These are phyloP conservation scores for Trichoderma sp. DNA, from an alignment of 2,329 filamentous ascomycete genomes.

Conservation along the genomic window DNA sequence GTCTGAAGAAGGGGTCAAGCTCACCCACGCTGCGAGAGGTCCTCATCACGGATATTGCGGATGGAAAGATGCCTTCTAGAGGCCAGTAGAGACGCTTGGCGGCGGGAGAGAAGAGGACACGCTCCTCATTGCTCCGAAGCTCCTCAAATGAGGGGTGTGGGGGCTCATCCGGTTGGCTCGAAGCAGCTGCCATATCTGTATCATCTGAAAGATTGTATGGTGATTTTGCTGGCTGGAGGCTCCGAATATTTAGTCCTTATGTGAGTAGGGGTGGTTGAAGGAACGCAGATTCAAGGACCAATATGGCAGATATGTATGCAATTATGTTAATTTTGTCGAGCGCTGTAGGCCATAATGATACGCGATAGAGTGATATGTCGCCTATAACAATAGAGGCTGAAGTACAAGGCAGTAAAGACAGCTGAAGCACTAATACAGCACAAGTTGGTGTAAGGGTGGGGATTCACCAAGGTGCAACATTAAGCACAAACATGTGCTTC, in stretches of 20 bases:
- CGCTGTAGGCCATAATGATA: not conserved
- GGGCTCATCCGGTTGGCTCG: not conserved
- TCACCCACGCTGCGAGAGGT: not conserved
- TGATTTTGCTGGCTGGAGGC: not conserved
- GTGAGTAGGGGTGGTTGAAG: not conserved
- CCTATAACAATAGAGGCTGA: not conserved
- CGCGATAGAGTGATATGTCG: not conserved
- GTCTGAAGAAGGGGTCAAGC: not conserved
- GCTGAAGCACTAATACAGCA: too few species aligned
- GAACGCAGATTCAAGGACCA: not conserved
- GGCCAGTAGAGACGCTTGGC: conserved; percentile 10
- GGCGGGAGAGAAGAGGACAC: not conserved
- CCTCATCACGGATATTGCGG: not conserved
- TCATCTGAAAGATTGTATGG: not conserved
- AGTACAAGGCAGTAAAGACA: not conserved
- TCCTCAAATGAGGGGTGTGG: conserved; percentile 1
- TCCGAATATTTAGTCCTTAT: not conserved
- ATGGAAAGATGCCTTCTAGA: conserved; percentile 9
- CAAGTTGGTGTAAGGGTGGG: too few species aligned
- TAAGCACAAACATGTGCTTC: not conserved
- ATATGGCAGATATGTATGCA: not conserved
- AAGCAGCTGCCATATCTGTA: not conserved
- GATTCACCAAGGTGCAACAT: not conserved
- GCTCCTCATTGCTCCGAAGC: conserved; percentile 5
- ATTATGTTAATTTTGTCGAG: not conserved